Percentiles rank a stretch among this genome's conserved stretches.
Evolutionary conservation across 2,329 filamentous ascomycete genomes (phyloP).

Genomic region (Alternaria tenuissima): DNA sequence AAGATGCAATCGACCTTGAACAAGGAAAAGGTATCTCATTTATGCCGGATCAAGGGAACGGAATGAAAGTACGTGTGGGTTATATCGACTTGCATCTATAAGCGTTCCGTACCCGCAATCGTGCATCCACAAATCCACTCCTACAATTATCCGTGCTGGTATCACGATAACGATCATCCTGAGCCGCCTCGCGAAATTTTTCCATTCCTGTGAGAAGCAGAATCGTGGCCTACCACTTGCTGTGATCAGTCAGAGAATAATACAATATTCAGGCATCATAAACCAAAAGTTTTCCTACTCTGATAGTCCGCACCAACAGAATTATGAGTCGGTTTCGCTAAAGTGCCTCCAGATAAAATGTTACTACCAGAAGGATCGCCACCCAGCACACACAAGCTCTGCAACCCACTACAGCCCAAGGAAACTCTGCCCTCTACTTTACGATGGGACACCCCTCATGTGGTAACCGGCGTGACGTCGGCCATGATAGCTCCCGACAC

Average conservation of each 20-base stretch:
- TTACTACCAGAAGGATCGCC: neutral
- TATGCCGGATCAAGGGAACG: neutral
- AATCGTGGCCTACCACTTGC: neutral
- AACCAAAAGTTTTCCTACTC: neutral
- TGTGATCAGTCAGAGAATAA: neutral
- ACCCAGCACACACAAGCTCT: neutral
- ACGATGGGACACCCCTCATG: neutral
- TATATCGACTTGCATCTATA: slow-evolving; percentile 3
- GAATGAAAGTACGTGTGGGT: neutral
- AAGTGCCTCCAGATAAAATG: neutral
- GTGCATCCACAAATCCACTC: neutral
- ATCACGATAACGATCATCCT: neutral
- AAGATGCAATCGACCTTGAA: neutral
- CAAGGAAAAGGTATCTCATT: neutral
- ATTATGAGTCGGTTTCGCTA: neutral
- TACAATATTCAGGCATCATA: neutral
- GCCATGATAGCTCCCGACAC: neutral
- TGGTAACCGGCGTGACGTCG: neutral
- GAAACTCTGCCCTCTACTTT: neutral
- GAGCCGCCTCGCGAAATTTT: neutral
- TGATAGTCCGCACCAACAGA: neutral
- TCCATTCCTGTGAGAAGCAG: neutral
- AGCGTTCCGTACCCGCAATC: neutral
- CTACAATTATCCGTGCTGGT: neutral
- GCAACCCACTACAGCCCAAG: neutral